phyloP scores from a whole-genome alignment of 2,329 filamentous ascomycete species.

The Fusarium circinatum region DNA sequence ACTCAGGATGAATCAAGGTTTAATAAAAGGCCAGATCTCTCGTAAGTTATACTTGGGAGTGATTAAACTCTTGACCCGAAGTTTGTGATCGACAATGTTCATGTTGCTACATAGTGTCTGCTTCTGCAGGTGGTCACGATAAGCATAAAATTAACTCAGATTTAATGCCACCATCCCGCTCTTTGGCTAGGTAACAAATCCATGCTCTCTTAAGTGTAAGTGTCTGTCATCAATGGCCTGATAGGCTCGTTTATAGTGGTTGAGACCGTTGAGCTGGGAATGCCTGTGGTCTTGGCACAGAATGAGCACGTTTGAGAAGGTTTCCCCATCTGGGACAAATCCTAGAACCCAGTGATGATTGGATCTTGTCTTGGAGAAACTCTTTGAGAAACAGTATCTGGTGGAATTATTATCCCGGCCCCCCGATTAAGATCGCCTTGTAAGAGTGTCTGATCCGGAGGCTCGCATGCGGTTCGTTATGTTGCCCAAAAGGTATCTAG shows the following conservation, averaged over 20 bases:
- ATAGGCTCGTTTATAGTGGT: not conserved
- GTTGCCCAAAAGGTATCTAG: not conserved
- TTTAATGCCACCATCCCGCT: not conserved
- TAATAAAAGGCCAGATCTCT: accelerated
- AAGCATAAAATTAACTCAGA: conserved; percentile 14
- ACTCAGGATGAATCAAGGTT: not conserved
- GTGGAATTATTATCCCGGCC: no score
- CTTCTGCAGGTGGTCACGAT: not conserved
- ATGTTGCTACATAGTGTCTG: not conserved
- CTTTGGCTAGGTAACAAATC: not conserved
- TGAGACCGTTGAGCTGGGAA: not conserved
- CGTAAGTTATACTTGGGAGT: no score
- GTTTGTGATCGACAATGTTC: not conserved
- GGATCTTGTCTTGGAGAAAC: not conserved
- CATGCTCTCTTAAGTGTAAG: not conserved
- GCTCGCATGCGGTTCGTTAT: not conserved
- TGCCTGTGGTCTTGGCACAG: conserved; percentile 5
- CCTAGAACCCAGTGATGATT: not conserved
- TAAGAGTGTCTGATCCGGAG: no score
- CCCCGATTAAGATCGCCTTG: not conserved
- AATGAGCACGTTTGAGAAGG: conserved; percentile 22
- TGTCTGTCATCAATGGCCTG: not conserved
- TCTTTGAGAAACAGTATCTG: not conserved
- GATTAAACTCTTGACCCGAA: not conserved
- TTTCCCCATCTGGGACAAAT: not conserved